These are phyloP conservation scores for Russula sp. DNA, from an alignment of 768 basidiomycete genomes.

Conservation along the genomic window DNA sequence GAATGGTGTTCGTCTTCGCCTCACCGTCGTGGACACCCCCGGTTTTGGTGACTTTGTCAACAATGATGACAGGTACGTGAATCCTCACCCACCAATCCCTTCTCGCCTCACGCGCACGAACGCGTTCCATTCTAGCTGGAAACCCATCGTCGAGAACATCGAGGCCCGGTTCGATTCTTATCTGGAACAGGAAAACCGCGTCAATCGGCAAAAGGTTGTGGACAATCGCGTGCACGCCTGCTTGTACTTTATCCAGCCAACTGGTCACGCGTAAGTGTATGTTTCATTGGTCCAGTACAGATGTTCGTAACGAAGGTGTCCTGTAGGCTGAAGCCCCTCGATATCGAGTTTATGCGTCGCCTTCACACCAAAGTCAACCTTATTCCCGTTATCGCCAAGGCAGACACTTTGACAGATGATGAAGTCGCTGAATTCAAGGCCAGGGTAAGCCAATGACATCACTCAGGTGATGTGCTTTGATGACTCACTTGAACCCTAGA, in stretches of 20 bases:
- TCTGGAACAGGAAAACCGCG: slow-evolving; percentile 97
- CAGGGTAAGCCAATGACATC: slow-evolving; percentile 45
- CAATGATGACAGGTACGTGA: slow-evolving; percentile 84
- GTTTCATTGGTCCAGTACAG: not conserved
- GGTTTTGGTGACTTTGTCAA: slow-evolving; percentile 99
- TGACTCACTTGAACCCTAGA: slow-evolving; percentile 37
- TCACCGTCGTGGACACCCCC: slow-evolving; percentile 99
- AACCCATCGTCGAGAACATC: slow-evolving; percentile 96
- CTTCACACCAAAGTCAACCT: slow-evolving; percentile 97
- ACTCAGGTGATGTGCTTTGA: not conserved
- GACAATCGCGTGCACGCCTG: slow-evolving; percentile 99
- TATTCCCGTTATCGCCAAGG: slow-evolving; percentile 97
- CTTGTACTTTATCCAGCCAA: slow-evolving; percentile 98
- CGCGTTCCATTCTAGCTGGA: slow-evolving; percentile 60
- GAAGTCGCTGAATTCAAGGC: slow-evolving; percentile 91
- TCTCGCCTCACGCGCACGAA: slow-evolving; percentile 23
- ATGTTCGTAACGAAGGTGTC: not conserved
- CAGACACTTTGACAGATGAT: slow-evolving; percentile 95
- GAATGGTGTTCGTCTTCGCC: slow-evolving; percentile 89
- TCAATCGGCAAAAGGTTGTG: slow-evolving; percentile 86
- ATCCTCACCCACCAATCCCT: not conserved
- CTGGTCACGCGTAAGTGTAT: slow-evolving; percentile 83
- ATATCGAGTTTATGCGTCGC: slow-evolving; percentile 98
- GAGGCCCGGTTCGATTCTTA: slow-evolving; percentile 97
- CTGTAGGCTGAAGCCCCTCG: slow-evolving; percentile 91